These are phyloP conservation scores for Cladophialophora immunda DNA, from an alignment of 2,329 filamentous ascomycete species.

Conservation along the genomic window DNA sequence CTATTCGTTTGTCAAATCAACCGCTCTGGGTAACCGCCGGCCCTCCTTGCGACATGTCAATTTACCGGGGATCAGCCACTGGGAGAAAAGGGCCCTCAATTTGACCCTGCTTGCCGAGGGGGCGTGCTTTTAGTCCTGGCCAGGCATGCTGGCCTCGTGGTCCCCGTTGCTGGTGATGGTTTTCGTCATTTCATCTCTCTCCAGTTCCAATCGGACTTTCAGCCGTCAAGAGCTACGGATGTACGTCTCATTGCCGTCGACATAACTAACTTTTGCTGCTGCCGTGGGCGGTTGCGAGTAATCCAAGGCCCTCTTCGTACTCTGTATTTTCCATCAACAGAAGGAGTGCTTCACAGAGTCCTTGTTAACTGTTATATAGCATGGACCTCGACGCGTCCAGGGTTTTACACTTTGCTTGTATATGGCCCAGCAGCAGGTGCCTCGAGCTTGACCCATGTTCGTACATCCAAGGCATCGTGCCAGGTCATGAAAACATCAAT, in stretches of 20 bases:
- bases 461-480: constrained; percentile 1
- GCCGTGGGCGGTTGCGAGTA: no score
- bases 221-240: no score
- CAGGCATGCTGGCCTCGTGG: constrained; percentile 3
- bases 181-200: neutral
- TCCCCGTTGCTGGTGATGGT: neutral
- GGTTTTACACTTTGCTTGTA: neutral
- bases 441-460: neutral
- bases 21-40: constrained; percentile 15
- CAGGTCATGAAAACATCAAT: constrained; percentile 1
- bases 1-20: constrained; percentile 18
- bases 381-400: neutral
- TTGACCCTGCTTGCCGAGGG: constrained; percentile 10
- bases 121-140: neutral
- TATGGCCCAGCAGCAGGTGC: neutral
- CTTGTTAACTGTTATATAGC: neutral
- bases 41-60: constrained; percentile 23
- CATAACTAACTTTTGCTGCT: no score
- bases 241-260: no score
- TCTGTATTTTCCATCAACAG: neutral
- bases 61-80: constrained; percentile 22
- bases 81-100: constrained; percentile 9
- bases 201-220: neutral
- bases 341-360: neutral
- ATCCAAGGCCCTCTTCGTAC: no score